phyloP scores from a whole-genome alignment of 331 rosid genomes.

The Pyrus hybrid region DNA sequence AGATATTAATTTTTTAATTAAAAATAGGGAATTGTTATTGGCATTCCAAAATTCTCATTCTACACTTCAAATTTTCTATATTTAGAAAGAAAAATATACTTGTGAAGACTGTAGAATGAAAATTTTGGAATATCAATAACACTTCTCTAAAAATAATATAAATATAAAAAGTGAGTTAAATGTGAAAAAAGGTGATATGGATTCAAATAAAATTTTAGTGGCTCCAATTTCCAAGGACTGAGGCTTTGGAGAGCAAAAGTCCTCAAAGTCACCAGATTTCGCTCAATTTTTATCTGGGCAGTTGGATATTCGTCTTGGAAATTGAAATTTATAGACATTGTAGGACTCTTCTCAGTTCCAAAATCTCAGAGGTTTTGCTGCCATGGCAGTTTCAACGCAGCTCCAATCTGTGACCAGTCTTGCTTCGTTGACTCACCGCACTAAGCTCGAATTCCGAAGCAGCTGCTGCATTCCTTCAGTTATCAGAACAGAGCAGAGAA shows the following conservation, averaged over 20 bases:
- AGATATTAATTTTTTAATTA: too few species aligned
- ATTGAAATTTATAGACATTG: background rate
- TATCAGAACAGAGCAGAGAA: background rate
- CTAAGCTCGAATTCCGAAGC: background rate
- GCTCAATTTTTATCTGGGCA: background rate
- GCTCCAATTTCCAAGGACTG: too few species aligned
- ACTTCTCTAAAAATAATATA: too few species aligned
- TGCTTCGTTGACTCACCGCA: constrained; percentile 2
- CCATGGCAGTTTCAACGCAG: constrained; percentile 11
- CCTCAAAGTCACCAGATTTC: background rate
- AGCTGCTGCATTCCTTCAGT: background rate
- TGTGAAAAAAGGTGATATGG: too few species aligned
- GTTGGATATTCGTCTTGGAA: background rate
- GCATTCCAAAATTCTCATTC: too few species aligned
- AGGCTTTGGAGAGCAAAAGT: background rate
- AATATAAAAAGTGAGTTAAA: too few species aligned
- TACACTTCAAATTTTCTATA: too few species aligned
- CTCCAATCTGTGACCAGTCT: constrained; percentile 4
- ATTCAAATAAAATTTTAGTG: too few species aligned
- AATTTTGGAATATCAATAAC: too few species aligned
- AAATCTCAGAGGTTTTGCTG: background rate
- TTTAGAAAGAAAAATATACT: too few species aligned
- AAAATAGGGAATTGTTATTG: too few species aligned
- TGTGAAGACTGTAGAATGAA: too few species aligned
- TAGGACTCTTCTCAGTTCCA: background rate